Base-by-base conservation (phyloP, 352 stramenopile species). In the Aphanomyces euteiches region DNA sequence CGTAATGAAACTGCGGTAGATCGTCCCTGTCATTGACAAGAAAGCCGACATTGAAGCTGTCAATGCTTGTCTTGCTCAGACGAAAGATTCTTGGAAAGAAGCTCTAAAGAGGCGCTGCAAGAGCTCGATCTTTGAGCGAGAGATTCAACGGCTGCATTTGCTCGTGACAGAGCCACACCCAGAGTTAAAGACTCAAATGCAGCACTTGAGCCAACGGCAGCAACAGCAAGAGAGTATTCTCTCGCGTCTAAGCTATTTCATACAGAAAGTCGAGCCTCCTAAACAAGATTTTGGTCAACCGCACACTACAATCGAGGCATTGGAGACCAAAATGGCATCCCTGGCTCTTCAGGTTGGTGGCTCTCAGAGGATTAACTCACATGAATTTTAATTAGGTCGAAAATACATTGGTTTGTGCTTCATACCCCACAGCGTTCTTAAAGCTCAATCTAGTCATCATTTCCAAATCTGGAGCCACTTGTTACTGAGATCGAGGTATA, bases 21-120 rank as follows among this genome's bases (percentile, higher is more conserved):
- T 67, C 43, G 59, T 67, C n/a, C 59, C 59, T 1, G 56, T 67
- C 41, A 56, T 67, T 21, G 59, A 67, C 19, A 50, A 50, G n/a
- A 67, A 67, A 45, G 59, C 59, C 41, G 59, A 67, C 43, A 39
- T 67, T 21, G 59, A 67, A 1, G 59, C 59, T 12, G 43, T 67
- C 3, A 21, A 67, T 37, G 4, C 21, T 5, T 50, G 41, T 10
- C 41, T 67, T 41, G 43, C 38, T 6, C 39, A 48, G 17, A 43
- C 41, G 41, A 67, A 67, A 28, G 59, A 67, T 10, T 34, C 19
- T 10, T 15, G 10, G 6, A 43, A 48, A 15, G 15, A 45, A 5
- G 59, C 59, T n/a, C 17, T 67, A 7, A 67, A 67, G 41, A 67
- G 56, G 43, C 39, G 59, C 5, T 17, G 40, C 39, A 67, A 67